Percentiles rank a stretch among this genome's conserved stretches.
Conservation (phyloP, 2,329 filamentous ascomycete genomes). For the Blastomyces silverae region DNA sequence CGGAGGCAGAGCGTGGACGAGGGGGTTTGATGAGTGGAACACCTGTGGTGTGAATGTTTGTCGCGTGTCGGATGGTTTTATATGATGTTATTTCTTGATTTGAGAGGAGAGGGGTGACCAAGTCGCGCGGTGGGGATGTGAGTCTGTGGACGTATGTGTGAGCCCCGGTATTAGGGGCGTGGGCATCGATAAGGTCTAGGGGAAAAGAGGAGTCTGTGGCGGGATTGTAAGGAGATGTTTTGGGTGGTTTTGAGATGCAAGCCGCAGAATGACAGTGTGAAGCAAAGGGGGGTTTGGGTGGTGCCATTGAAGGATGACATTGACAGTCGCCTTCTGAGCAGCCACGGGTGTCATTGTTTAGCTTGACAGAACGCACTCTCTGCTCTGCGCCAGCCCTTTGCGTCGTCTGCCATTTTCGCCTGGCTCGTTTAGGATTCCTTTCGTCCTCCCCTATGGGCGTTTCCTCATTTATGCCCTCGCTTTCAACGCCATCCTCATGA, state of each 20-base stretch:
- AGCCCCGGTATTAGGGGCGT: slow-evolving; percentile 9
- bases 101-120: not conserved
- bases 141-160: slow-evolving; percentile 15
- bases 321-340: not conserved
- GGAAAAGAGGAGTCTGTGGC: slow-evolving; percentile 1
- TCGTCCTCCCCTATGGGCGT: not conserved
- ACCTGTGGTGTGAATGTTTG: not conserved
- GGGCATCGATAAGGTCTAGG: slow-evolving; percentile 8
- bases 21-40: slow-evolving; percentile 11
- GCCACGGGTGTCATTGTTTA: no score
- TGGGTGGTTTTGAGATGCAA: slow-evolving; percentile 6
- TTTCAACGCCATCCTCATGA: slow-evolving; percentile 2
- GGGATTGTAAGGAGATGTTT: not conserved
- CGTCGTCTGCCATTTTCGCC: not conserved
- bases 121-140: slow-evolving; percentile 7
- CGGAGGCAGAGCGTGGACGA: not conserved
- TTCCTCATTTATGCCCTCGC: not conserved
- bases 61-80: not conserved
- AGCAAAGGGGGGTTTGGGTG: not conserved
- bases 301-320: slow-evolving; percentile 1
- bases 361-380: not conserved
- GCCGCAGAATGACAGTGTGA: not conserved
- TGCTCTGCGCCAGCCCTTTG: not conserved
- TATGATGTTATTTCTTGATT: not conserved
- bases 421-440: not conserved